Conservation (phyloP, 1,284 basidiomycete genomes). For the Mrakiaceae sp. region DNA sequence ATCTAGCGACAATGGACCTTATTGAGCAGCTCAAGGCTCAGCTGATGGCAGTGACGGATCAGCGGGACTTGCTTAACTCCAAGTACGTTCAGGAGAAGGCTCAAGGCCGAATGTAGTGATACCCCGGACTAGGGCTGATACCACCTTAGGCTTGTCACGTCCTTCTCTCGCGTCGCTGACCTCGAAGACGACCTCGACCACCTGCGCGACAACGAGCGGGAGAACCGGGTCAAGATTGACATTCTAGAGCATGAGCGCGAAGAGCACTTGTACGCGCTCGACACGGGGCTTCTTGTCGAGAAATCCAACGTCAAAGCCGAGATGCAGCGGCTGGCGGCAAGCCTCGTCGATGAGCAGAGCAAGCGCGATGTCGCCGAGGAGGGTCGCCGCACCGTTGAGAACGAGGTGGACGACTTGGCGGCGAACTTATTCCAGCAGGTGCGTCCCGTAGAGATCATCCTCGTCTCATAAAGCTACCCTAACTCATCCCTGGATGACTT, state of each 20-base stretch:
- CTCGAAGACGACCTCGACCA: constrained; percentile 70
- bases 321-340: constrained; percentile 86
- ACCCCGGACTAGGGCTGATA: not conserved
- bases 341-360: constrained; percentile 84
- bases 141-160: constrained; percentile 52
- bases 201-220: constrained; percentile 6
- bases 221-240: constrained; percentile 46
- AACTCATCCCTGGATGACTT: not conserved
- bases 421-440: constrained; percentile 65
- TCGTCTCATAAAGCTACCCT: not conserved
- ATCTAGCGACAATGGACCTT: no score
- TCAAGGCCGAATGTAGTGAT: no score
- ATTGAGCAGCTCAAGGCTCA: constrained; percentile 4
- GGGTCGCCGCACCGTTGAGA: constrained; percentile 62
- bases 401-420: constrained; percentile 87
- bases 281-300: constrained; percentile 84
- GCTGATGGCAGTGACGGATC: constrained; percentile 7
- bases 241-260: constrained; percentile 62
- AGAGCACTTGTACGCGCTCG: constrained; percentile 64
- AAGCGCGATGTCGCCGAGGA: constrained; percentile 80
- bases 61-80: constrained; percentile 15
- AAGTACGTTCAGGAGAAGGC: constrained; percentile 1
- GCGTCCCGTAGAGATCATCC: constrained; percentile 13
- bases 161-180: constrained; percentile 83
- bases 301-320: constrained; percentile 80